Conservation (phyloP, 257 asterid genomes). For the Solanum tarapatanum region DNA sequence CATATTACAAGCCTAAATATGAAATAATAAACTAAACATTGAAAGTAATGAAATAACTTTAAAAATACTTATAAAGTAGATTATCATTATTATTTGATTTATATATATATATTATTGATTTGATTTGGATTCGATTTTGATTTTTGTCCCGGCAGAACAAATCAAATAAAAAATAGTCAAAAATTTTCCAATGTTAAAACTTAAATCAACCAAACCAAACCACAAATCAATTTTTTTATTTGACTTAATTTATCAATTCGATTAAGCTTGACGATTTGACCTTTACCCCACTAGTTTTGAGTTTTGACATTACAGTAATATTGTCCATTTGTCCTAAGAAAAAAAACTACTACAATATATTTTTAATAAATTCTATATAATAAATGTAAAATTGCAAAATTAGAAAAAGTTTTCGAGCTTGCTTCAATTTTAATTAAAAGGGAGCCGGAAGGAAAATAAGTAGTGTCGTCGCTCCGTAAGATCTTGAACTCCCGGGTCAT, state of each 20-base stretch:
- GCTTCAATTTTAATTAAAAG: neutral
- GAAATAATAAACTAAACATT: too few relatives aligned
- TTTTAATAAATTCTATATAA: neutral
- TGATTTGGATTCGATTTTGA: too few relatives aligned
- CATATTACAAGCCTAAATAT: neutral
- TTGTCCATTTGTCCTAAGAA: neutral
- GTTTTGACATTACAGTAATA: neutral
- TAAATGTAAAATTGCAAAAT: neutral
- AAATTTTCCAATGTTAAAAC: too few relatives aligned
- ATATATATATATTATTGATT: too few relatives aligned
- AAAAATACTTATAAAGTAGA: too few relatives aligned
- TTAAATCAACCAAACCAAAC: neutral
- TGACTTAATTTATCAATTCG: too few relatives aligned
- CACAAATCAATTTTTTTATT: too few relatives aligned
- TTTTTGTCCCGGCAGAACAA: fast-evolving
- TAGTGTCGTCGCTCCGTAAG: neutral
- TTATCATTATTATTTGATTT: neutral
- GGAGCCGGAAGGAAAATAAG: neutral
- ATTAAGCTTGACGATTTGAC: neutral
- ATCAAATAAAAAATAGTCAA: too few relatives aligned
- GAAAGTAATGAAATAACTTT: neutral
- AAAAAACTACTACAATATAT: too few relatives aligned
- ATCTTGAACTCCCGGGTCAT: neutral
- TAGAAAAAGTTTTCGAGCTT: neutral
- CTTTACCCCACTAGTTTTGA: neutral